These are phyloP conservation scores for Dipodascus geniculatus DNA, from an alignment of 805 yeast species.

Conservation along the genomic window DNA sequence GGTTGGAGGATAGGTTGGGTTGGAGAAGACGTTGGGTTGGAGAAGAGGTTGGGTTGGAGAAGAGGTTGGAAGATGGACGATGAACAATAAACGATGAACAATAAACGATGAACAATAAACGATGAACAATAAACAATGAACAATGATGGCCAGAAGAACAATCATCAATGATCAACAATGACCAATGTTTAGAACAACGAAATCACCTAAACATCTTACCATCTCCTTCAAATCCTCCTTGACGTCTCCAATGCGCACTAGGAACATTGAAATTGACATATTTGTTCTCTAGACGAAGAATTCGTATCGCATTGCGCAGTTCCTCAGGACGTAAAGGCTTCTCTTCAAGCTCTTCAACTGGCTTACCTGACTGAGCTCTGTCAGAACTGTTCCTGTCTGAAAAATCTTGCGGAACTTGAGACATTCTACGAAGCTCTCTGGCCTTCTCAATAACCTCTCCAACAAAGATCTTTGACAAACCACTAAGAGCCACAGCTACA, in stretches of 20 bases:
- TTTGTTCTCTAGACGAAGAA: slow-evolving; percentile 51
- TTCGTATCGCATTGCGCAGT: slow-evolving; percentile 73
- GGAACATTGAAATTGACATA: slow-evolving; percentile 28
- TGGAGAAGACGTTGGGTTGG: no score
- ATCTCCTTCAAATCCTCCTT: slow-evolving; percentile 53
- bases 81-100: background rate
- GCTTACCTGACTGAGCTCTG: slow-evolving; percentile 18
- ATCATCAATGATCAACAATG: no score
- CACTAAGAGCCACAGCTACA: slow-evolving; percentile 71
- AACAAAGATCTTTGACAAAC: slow-evolving; percentile 78
- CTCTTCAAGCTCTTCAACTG: slow-evolving; percentile 11
- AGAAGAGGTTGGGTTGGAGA: no score
- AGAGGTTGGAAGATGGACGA: no score
- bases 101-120: background rate
- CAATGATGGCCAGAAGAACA: background rate
- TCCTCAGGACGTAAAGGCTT: slow-evolving; percentile 71
- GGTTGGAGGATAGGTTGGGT: no score
- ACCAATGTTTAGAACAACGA: no score
- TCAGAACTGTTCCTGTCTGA: slow-evolving; percentile 27
- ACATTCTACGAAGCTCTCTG: slow-evolving; percentile 46
- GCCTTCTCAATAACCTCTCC: slow-evolving; percentile 85
- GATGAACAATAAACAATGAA: background rate
- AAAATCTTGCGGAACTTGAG: background rate
- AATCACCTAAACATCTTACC: slow-evolving; percentile 56
- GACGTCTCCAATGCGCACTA: slow-evolving; percentile 54